Evolutionary conservation across 495 filamentous ascomycete species (phyloP).

Genomic region (Aspergillus avenaceus): DNA sequence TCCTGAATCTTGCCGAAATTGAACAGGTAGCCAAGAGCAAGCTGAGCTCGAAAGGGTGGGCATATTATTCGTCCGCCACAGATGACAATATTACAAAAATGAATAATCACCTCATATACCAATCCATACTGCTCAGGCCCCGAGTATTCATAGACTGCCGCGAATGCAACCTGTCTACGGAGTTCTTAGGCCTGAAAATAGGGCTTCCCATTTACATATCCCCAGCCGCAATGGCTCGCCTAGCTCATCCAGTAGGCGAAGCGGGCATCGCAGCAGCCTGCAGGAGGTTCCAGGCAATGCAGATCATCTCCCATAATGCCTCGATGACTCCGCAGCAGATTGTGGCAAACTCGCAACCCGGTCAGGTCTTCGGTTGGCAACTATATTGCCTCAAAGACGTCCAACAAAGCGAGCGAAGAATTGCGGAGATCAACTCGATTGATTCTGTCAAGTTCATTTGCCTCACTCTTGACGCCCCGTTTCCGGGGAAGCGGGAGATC

Average conservation of each 20-base stretch:
- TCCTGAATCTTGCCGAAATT: conserved; percentile 76
- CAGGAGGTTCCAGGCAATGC: conserved; percentile 67
- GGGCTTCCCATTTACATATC: conserved; percentile 74
- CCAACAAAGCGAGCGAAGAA: conserved; percentile 73
- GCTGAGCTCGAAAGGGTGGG: conserved; percentile 78
- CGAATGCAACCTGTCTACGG: conserved; percentile 64
- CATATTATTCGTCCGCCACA: conserved; percentile 86
- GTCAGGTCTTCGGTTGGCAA: conserved; percentile 88
- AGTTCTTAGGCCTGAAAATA: conserved; percentile 63
- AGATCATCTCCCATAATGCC: conserved; percentile 86
- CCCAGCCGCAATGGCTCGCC: conserved; percentile 89
- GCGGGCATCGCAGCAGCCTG: conserved; percentile 81
- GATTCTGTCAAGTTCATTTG: conserved; percentile 73
- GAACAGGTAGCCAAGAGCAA: conserved; percentile 66
- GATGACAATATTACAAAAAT: conserved; percentile 78
- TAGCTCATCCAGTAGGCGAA: conserved; percentile 85
- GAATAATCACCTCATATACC: conserved; percentile 75
- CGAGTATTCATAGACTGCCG: conserved; percentile 83
- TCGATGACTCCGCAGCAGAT: conserved; percentile 86
- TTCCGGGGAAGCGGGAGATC: conserved; percentile 88
- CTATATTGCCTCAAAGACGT: conserved; percentile 82
- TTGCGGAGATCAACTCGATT: conserved; percentile 68
- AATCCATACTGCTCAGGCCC: conserved; percentile 77
- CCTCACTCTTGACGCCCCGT: conserved; percentile 86
- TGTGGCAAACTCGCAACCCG: conserved; percentile 58